These are phyloP conservation scores for Porphyra umbilicalis DNA, from an alignment of 31 red algal genomes.

Conservation along the genomic window DNA sequence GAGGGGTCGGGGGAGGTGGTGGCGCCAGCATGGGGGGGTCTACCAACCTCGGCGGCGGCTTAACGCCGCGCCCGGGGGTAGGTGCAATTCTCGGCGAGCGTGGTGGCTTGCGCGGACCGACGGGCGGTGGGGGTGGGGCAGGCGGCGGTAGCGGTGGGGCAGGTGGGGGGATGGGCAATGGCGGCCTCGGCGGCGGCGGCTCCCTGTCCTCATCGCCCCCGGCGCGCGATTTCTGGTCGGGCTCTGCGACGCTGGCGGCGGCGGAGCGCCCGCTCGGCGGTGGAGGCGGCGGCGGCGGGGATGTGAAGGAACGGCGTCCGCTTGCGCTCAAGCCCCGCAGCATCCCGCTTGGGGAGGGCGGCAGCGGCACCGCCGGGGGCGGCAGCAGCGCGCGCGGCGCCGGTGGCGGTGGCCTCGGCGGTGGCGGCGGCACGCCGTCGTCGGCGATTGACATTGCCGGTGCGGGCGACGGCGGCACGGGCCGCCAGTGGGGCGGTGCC, in stretches of 20 bases:
- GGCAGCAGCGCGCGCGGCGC: constrained; percentile 39
- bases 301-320: constrained; percentile 29
- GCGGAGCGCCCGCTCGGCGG: constrained; percentile 40
- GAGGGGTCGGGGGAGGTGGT: too few relatives aligned
- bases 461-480: background rate
- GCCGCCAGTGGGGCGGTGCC: background rate
- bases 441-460: background rate
- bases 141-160: background rate
- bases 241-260: constrained; percentile 43
- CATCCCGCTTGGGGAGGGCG: constrained; percentile 26
- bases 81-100: constrained; percentile 61
- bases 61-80: constrained; percentile 43
- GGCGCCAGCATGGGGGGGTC: too few relatives aligned
- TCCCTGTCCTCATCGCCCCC: constrained; percentile 1
- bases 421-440: background rate
- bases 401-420: background rate
- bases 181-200: constrained; percentile 19
- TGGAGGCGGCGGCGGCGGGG: constrained; percentile 2
- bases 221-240: constrained; percentile 63
- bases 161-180: constrained; percentile 20
- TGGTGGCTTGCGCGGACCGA: constrained; percentile 1
- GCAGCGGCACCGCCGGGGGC: background rate
- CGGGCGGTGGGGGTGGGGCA: constrained; percentile 1
- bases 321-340: constrained; percentile 55
- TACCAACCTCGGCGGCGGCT: background rate